Evolutionary conservation across 2,329 filamentous ascomycete species (phyloP).

Genomic region (Talaromyces sp.): DNA sequence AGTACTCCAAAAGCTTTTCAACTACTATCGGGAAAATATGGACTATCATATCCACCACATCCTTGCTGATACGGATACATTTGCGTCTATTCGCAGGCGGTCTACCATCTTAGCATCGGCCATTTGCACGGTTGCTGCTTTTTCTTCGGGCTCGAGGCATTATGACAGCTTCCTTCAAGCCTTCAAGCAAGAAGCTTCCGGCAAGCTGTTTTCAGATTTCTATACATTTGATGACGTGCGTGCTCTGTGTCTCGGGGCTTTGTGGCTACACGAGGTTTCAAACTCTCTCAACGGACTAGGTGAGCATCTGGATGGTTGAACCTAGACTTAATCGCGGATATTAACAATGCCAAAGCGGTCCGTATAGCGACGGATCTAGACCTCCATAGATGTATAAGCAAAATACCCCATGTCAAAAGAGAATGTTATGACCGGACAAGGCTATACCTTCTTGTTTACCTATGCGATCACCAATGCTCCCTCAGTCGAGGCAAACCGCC

Average conservation of each 20-base stretch:
- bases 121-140: constrained; percentile 37
- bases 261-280: too few species aligned
- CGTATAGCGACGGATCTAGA: constrained; percentile 45
- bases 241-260: too few species aligned
- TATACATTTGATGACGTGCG: too few species aligned
- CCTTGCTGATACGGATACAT: constrained; percentile 29
- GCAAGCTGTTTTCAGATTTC: too few species aligned
- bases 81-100: constrained; percentile 27
- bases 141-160: constrained; percentile 24
- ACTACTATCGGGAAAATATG: constrained; percentile 32
- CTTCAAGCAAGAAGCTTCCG: constrained; percentile 1
- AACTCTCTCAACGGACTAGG: too few species aligned
- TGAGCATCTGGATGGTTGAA: too few species aligned
- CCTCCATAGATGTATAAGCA: constrained; percentile 41
- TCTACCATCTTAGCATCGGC: constrained; percentile 38
- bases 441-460: constrained; percentile 44
- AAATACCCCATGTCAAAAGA: constrained; percentile 35
- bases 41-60: constrained; percentile 38
- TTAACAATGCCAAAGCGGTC: constrained; percentile 29
- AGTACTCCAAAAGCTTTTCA: background rate
- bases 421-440: constrained; percentile 38
- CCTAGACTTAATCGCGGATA: too few species aligned
- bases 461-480: constrained; percentile 45
- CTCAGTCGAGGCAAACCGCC: constrained; percentile 42
- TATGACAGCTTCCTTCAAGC: constrained; percentile 28